Evolutionary conservation across 192 early-diverging fungal genomes (phyloP).

Genomic region (Chytriomyces hyalinus): DNA sequence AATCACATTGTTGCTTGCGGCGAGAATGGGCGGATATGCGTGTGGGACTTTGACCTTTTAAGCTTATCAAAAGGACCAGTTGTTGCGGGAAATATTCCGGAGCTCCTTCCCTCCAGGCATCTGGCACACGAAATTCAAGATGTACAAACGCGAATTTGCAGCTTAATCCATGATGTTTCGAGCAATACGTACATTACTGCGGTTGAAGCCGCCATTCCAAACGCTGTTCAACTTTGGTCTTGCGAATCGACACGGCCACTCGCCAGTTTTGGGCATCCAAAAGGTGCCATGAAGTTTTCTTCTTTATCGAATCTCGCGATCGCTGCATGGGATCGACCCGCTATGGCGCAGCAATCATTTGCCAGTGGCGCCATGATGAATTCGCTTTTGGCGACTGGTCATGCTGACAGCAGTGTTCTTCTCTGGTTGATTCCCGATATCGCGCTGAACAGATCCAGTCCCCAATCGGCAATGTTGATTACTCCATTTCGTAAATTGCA

Average conservation of each 20-base stretch:
- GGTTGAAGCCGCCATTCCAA: slow-evolving; percentile 1
- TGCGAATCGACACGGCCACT: neutral
- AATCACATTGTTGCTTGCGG: slow-evolving; percentile 22
- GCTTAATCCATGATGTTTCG: slow-evolving; percentile 14
- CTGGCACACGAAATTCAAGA: slow-evolving; percentile 5
- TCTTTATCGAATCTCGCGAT: slow-evolving; percentile 7
- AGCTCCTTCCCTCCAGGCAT: neutral
- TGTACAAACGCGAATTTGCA: slow-evolving; percentile 14
- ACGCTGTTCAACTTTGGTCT: neutral
- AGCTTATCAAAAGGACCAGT: slow-evolving; percentile 2
- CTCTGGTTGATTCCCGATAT: slow-evolving; percentile 30
- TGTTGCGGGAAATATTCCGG: neutral
- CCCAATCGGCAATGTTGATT: neutral
- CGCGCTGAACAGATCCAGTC: neutral
- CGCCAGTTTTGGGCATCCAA: neutral
- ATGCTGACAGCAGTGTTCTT: slow-evolving; percentile 4
- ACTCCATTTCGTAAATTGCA: slow-evolving; percentile 18
- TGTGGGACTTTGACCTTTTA: slow-evolving; percentile 24
- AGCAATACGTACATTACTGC: neutral
- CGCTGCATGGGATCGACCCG: slow-evolving; percentile 26
- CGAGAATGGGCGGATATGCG: neutral
- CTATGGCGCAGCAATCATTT: neutral
- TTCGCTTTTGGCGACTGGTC: slow-evolving; percentile 19
- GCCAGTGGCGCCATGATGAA: neutral
- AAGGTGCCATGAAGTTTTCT: neutral